These are phyloP conservation scores for Odontarrhena argentea DNA, from an alignment of 345 rosid species.

Conservation along the genomic window DNA sequence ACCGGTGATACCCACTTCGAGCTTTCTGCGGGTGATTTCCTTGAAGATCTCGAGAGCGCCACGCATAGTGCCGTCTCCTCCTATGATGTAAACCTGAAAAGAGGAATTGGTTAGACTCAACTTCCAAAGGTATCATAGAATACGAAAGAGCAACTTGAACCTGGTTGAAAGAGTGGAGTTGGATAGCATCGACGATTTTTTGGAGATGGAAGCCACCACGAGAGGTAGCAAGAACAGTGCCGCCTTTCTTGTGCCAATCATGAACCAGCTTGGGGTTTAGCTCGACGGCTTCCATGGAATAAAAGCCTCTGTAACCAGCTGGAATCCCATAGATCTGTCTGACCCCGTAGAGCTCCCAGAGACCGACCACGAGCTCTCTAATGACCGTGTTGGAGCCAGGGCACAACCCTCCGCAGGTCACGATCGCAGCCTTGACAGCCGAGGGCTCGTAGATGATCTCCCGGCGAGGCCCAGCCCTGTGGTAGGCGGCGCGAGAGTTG, in stretches of 20 bases:
- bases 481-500: slow-evolving; percentile 50
- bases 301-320: slow-evolving; percentile 90
- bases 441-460: slow-evolving; percentile 53
- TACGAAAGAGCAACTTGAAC: slow-evolving; percentile 35
- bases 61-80: slow-evolving; percentile 89
- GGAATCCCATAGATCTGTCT: slow-evolving; percentile 67
- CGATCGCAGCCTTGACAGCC: slow-evolving; percentile 60
- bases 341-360: slow-evolving; percentile 87
- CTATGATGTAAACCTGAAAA: slow-evolving; percentile 66
- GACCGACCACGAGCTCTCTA: slow-evolving; percentile 81
- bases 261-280: slow-evolving; percentile 68
- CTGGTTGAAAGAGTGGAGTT: slow-evolving; percentile 64
- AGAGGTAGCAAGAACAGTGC: slow-evolving; percentile 79
- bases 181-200: slow-evolving; percentile 71
- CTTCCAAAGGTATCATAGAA: background rate
- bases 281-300: slow-evolving; percentile 52
- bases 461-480: slow-evolving; percentile 75
- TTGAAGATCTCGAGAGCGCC: slow-evolving; percentile 75
- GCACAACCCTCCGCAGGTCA: slow-evolving; percentile 89
- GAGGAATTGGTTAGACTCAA: slow-evolving; percentile 11
- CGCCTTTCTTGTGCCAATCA: slow-evolving; percentile 80
- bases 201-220: slow-evolving; percentile 76
- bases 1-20: slow-evolving; percentile 58
- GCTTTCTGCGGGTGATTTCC: slow-evolving; percentile 54
- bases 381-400: slow-evolving; percentile 91